These are phyloP conservation scores for Coemansia sp. DNA, from an alignment of 192 early-diverging fungal genomes.

Conservation along the genomic window DNA sequence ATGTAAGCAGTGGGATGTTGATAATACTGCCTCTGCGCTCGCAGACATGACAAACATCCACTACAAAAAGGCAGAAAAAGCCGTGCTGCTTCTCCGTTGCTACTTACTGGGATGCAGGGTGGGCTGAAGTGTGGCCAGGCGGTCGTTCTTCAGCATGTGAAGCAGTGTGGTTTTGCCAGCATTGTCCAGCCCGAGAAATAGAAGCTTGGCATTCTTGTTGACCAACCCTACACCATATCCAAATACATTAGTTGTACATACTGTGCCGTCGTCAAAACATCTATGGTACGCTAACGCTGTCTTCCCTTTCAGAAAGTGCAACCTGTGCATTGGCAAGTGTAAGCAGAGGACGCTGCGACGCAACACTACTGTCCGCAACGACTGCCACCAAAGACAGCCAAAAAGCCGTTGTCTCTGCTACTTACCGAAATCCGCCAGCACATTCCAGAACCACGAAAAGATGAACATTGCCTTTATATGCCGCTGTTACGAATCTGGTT, in stretches of 20 bases:
- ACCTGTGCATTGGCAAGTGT: background rate
- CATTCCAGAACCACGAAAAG: slow-evolving; percentile 97
- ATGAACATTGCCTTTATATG: slow-evolving; percentile 73
- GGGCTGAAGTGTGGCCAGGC: slow-evolving; percentile 88
- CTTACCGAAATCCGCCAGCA: slow-evolving; percentile 86
- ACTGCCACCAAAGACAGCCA: background rate
- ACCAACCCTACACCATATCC: slow-evolving; percentile 72
- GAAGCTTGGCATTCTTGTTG: slow-evolving; percentile 98
- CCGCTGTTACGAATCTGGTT: background rate
- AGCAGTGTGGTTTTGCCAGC: slow-evolving; percentile 98
- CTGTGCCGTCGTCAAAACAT: background rate
- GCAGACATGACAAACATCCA: slow-evolving; percentile 19
- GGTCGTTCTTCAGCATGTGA: slow-evolving; percentile 99
- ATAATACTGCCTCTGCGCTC: background rate
- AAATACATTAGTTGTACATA: slow-evolving; percentile 3
- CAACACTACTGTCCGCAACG: background rate
- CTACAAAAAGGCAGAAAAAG: background rate
- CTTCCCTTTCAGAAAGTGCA: slow-evolving; percentile 2
- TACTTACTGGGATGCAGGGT: slow-evolving; percentile 95
- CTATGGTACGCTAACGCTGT: background rate
- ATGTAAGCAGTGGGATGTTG: background rate
- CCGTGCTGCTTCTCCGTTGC: background rate
- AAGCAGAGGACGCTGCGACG: background rate
- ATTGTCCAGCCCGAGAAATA: slow-evolving; percentile 98
- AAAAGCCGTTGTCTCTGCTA: slow-evolving; percentile 12